phyloP scores from a whole-genome alignment of 1,139 yeast genomes.

The Scheffersomyces titani region DNA sequence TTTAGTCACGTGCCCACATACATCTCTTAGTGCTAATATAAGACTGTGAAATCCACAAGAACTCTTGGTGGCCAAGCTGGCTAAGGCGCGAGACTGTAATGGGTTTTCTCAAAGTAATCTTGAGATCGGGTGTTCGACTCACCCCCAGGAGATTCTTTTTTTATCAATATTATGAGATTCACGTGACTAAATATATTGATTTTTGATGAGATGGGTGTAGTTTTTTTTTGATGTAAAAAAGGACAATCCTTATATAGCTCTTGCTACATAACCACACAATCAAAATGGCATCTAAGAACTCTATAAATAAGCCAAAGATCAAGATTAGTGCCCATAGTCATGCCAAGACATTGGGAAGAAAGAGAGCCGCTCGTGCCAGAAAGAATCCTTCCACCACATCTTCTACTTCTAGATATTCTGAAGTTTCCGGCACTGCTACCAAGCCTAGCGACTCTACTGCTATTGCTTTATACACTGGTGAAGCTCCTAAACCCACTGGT shows the following conservation, averaged over 20 bases:
- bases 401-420: slow-evolving; percentile 47
- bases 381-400: slow-evolving; percentile 41
- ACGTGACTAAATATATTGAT: no score
- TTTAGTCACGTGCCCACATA: neutral
- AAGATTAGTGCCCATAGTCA: slow-evolving; percentile 57
- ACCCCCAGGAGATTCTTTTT: slow-evolving; percentile 66
- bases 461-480: slow-evolving; percentile 62
- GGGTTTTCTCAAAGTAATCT: slow-evolving; percentile 53
- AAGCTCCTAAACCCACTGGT: slow-evolving; percentile 32
- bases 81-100: slow-evolving; percentile 83
- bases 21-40: neutral
- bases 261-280: neutral
- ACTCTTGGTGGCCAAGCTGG: slow-evolving; percentile 80
- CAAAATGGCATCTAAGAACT: slow-evolving; percentile 75
- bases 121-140: slow-evolving; percentile 87
- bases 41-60: neutral
- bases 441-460: slow-evolving; percentile 58
- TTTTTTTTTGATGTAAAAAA: slow-evolving; percentile 4
- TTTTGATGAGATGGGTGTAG: slow-evolving; percentile 5
- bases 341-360: slow-evolving; percentile 54
- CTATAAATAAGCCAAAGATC: slow-evolving; percentile 77
- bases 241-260: neutral
- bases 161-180: neutral
- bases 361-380: slow-evolving; percentile 56
- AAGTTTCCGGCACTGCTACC: slow-evolving; percentile 32